Base-by-base conservation (phyloP, 306 rosid genomes). In the Heteromeles arbutifolia region DNA sequence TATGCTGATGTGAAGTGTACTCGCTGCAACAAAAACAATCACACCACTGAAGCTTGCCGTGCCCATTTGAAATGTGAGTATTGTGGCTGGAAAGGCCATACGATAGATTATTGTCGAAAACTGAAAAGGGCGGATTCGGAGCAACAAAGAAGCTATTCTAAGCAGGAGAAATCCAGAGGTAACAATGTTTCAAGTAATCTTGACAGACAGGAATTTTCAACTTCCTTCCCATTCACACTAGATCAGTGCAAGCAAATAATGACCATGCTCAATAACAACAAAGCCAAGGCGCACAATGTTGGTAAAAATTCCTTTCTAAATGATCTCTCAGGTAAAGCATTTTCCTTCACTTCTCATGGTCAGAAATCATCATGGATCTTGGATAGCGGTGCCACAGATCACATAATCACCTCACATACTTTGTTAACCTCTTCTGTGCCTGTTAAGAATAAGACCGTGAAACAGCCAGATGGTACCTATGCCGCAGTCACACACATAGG, bases 191-290 rank as follows among this genome's bases (percentile, higher is more conserved):
- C 53, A 3, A 1, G 5, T 4, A 12, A 12, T 0, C 6, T 13
- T 12, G 18, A 11, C 0, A 14, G 19, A 0, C 53, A 12, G 0
- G 43, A 48, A 1, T 48, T 15, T 6, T 0, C 5, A 12, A 48
- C 0, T 0, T 14, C 19, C 0, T 48, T 48, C 0, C 53, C 53
- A 0, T 48, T 3, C 1, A 48, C 19, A 0, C 53, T 6, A 0
- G 1, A 48, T 0, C 53, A 48, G 0, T 48, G 53, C 53, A 48
- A 48, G 18, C 53, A 48, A 0, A 48, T 48, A 0, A 12, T 48
- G 4, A 15, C 53, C 19, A 48, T 48, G 19, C 18, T 48, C 17
- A 53, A 18, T 0, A 15, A 4, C 22, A 18, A 53, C 19, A 12
- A 22, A 12, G 41, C 5, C 28, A 64, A 39, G 10, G 58, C 58